Base-by-base conservation (phyloP, 2,329 filamentous ascomycete species). In the Cladophialophora psammophila region DNA sequence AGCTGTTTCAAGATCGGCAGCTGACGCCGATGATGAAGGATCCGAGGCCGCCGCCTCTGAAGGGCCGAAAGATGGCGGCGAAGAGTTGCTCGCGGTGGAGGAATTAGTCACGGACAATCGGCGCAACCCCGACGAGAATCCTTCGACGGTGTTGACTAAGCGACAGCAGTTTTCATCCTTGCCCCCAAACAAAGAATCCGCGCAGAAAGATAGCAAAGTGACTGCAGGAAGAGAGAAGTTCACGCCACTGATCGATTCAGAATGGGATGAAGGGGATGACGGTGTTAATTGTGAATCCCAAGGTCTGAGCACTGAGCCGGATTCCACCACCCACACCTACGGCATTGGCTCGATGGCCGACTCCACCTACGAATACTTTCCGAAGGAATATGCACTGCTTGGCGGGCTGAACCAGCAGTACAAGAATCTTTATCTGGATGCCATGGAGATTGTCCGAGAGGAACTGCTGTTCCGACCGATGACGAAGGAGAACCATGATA, bases 351-450 rank as follows among this genome's bases (percentile, higher is more conserved):
- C 76, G 38, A 76, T 78, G 73, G 79, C 80, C 4, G 82, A 84
- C 69, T 83, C 82, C 8, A 79, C 80, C 2, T 84, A 83, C 67
- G 82, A 84, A 69, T 84, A 84, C 65, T 72, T 84, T n/a, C 82
- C 82, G 4, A 84, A 84, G 69, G 78, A 82, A 72, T 79, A 82
- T 65, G 76, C 83, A 64, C 75, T 83, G 40, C 75, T 84, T 4
- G 80, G 81, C 32, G 80, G 80, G n/a, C 71, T 78, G 18, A 73
- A 71, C 54, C 72, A 78, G 8, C 80, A 82, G 67, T 83, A 82
- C 66, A 75, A 75, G 53, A 75, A 73, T 15, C 80, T 83, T 77
- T 83, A 83, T 65, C 75, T 79, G 63, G 77, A 75, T 45, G 75
- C 80, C 15, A 79, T 81, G 70, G 72, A 78, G 9, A 70, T 77